Percentiles rank a stretch among this genome's conserved stretches.
Evolutionary conservation across 805 yeast species (phyloP).

Genomic region (Candida suzukii): DNA sequence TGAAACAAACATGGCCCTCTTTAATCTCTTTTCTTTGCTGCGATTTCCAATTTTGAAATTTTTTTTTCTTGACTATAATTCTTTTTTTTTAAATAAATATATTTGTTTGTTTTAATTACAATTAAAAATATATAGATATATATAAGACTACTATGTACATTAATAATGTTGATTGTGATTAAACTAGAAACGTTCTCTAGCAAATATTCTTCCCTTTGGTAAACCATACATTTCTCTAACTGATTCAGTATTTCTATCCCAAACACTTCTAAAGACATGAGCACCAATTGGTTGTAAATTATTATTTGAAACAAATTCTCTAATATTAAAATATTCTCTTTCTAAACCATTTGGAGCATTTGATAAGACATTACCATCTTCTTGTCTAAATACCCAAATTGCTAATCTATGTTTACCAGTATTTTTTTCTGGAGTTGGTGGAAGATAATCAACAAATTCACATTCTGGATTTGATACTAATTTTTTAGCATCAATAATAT

Average conservation of each 20-base stretch:
- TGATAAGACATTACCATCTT: conserved; percentile 15
- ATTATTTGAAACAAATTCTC: conserved; percentile 53
- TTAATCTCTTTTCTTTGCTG: too few relatives aligned
- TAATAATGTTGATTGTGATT: background rate
- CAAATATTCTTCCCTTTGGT: conserved; percentile 68
- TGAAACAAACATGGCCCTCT: too few relatives aligned
- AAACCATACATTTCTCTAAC: conserved; percentile 72
- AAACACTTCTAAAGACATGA: conserved; percentile 80
- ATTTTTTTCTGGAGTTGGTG: conserved; percentile 89
- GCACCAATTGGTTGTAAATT: conserved; percentile 79
- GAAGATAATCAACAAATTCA: conserved; percentile 55
- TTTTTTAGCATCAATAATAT: conserved; percentile 42
- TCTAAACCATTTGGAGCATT: conserved; percentile 14
- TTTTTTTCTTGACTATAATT: too few relatives aligned
- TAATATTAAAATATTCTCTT: conserved; percentile 59
- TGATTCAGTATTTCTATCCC: conserved; percentile 65
- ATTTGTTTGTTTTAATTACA: background rate
- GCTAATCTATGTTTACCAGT: conserved; percentile 75
- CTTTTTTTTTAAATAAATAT: too few relatives aligned
- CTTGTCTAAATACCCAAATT: conserved; percentile 87
- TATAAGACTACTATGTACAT: background rate
- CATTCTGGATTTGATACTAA: conserved; percentile 24
- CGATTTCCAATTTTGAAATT: too few relatives aligned
- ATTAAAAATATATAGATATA: background rate
- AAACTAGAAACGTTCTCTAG: conserved; percentile 40